phyloP scores from a whole-genome alignment of 345 rosid species.

The Erysimum cheiranthoides region DNA sequence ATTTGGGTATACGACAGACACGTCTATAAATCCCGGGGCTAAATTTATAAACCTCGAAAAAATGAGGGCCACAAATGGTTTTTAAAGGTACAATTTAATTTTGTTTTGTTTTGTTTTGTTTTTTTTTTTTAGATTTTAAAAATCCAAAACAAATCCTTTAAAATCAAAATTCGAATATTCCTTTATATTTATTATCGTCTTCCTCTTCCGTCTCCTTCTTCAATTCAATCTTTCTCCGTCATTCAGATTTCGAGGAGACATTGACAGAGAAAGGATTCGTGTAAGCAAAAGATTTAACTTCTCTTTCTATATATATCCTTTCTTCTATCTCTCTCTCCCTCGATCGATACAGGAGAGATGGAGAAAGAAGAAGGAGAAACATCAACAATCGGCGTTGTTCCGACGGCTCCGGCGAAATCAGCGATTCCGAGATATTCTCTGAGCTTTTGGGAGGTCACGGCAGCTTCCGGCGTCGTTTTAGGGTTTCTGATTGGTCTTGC shows the following conservation, averaged over 20 bases:
- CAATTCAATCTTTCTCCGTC: slow-evolving; percentile 33
- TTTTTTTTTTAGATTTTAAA: neutral
- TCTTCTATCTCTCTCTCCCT: slow-evolving; percentile 22
- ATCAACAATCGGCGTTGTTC: slow-evolving; percentile 31
- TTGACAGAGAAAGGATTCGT: slow-evolving; percentile 27
- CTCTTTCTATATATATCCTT: neutral
- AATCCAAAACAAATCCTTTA: slow-evolving; percentile 30
- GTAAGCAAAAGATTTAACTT: slow-evolving; percentile 36
- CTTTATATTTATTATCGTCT: neutral
- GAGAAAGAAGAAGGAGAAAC: slow-evolving; percentile 38
- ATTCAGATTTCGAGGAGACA: slow-evolving; percentile 34
- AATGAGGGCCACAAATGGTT: slow-evolving; percentile 9
- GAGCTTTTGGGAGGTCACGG: slow-evolving; percentile 69
- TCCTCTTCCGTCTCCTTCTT: slow-evolving; percentile 8
- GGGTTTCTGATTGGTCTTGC: slow-evolving; percentile 62
- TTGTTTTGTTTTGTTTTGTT: neutral
- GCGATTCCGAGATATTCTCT: slow-evolving; percentile 49
- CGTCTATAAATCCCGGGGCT: slow-evolving; percentile 19
- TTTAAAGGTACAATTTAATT: slow-evolving; percentile 20
- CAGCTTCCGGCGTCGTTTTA: slow-evolving; percentile 64
- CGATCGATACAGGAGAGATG: slow-evolving; percentile 26
- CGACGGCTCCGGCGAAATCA: slow-evolving; percentile 12
- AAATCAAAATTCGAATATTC: slow-evolving; percentile 48
- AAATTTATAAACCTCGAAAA: slow-evolving; percentile 10
- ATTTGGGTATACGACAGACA: neutral